Conservation (phyloP, 148 eudicot species). For the Rhododendron ferrugineum region DNA sequence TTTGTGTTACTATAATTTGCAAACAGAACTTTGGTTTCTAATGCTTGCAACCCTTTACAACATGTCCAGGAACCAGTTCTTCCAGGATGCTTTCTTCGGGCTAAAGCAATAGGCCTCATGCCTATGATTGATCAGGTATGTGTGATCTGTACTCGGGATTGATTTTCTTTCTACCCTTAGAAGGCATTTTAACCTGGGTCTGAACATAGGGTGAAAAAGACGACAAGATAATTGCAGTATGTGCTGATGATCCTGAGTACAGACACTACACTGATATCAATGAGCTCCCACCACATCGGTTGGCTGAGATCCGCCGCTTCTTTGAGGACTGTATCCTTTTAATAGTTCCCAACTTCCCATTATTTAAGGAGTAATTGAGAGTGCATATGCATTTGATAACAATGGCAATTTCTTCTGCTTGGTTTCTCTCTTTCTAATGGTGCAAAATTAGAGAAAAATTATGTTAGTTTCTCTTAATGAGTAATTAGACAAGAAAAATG, state of each 20-base stretch:
- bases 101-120: constrained; percentile 80
- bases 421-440: neutral
- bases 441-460: neutral
- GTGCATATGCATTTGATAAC: neutral
- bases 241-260: constrained; percentile 84
- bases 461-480: constrained; percentile 19
- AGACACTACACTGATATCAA: constrained; percentile 63
- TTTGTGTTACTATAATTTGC: neutral
- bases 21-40: neutral
- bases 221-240: constrained; percentile 81
- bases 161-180: neutral
- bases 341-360: neutral
- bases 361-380: neutral
- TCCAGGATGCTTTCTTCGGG: constrained; percentile 81
- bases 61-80: constrained; percentile 63
- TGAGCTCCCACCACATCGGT: constrained; percentile 83
- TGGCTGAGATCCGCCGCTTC: constrained; percentile 84
- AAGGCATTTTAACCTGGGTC: constrained; percentile 9
- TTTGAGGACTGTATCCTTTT: constrained; percentile 85
- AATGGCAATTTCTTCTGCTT: neutral
- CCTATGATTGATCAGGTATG: constrained; percentile 84
- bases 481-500: constrained; percentile 54
- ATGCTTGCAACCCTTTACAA: neutral
- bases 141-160: neutral
- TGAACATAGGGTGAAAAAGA: constrained; percentile 66